A percentile compares a stretch with the other conserved stretches of the same genome.
Conservation (phyloP, 139 green algal genomes). For the Chlamydomonas schloesseri region DNA sequence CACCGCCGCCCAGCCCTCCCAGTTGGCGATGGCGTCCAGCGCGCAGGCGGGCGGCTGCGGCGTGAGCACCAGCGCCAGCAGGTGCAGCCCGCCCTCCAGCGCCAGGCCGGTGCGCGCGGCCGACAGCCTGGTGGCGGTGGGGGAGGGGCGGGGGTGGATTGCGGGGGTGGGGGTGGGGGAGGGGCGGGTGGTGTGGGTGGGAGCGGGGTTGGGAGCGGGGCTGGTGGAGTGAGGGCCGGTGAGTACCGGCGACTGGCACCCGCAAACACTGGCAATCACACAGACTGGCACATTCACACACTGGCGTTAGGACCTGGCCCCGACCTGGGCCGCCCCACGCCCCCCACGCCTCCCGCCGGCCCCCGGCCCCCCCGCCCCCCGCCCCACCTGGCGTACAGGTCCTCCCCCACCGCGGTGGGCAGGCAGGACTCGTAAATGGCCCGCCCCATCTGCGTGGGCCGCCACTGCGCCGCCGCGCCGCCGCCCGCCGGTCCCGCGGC, state of each 20-base stretch:
- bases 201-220: no score
- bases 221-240: no score
- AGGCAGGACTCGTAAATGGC: constrained; percentile 69
- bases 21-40: constrained; percentile 48
- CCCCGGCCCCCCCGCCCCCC: no score
- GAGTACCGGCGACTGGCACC: no score
- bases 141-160: background rate
- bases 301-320: no score
- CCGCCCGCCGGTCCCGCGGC: no score
- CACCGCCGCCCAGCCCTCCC: constrained; percentile 47
- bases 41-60: constrained; percentile 15
- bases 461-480: constrained; percentile 28
- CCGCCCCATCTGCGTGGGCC: constrained; percentile 58
- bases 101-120: constrained; percentile 19
- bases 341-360: no score
- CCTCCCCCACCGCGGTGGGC: constrained; percentile 51
- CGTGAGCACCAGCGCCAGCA: constrained; percentile 50
- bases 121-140: constrained; percentile 17
- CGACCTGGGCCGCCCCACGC: no score
- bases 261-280: no score
- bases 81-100: constrained; percentile 50
- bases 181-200: no score
- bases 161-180: background rate
- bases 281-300: no score
- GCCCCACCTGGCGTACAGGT: constrained; percentile 50